Percentiles rank a stretch among this genome's conserved stretches.
Evolutionary conservation across 2,329 filamentous ascomycete species (phyloP).

Genomic region (Ophiostoma sp.): DNA sequence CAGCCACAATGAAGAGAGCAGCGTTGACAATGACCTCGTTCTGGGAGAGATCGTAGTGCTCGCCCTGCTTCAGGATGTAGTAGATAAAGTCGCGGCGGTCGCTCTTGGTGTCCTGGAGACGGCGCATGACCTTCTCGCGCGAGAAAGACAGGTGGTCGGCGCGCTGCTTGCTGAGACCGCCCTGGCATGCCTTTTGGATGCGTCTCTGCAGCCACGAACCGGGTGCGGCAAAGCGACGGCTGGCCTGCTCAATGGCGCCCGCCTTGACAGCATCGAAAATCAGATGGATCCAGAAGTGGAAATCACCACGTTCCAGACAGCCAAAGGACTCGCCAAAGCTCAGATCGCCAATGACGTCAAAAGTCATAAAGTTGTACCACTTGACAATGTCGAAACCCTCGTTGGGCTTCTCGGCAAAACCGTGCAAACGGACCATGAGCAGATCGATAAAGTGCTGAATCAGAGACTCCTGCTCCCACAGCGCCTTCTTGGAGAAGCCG

Average conservation of each 20-base stretch:
- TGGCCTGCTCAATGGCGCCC: slow-evolving; percentile 24
- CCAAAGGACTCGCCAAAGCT: slow-evolving; percentile 33
- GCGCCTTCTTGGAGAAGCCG: slow-evolving; percentile 42
- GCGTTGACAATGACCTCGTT: slow-evolving; percentile 30
- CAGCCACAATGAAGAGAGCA: slow-evolving; percentile 42
- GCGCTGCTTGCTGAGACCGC: slow-evolving; percentile 18
- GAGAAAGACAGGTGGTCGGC: slow-evolving; percentile 23
- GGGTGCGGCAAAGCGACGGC: slow-evolving; percentile 22
- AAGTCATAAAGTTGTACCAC: slow-evolving; percentile 33
- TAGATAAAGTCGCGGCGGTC: slow-evolving; percentile 28
- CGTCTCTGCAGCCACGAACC: slow-evolving; percentile 24
- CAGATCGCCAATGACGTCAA: slow-evolving; percentile 34
- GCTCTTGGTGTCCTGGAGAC: slow-evolving; percentile 25
- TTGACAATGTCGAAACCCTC: slow-evolving; percentile 48
- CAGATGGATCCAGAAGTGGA: slow-evolving; percentile 31
- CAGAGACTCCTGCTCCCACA: slow-evolving; percentile 45
- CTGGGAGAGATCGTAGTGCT: slow-evolving; percentile 27
- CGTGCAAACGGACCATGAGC: slow-evolving; percentile 36
- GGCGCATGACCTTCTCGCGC: slow-evolving; percentile 26
- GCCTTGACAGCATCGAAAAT: slow-evolving; percentile 29
- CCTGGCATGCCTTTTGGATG: slow-evolving; percentile 23
- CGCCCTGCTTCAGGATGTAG: slow-evolving; percentile 29
- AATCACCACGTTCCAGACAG: slow-evolving; percentile 30
- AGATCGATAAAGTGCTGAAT: slow-evolving; percentile 42
- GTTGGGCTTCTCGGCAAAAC: slow-evolving; percentile 20